Evolutionary conservation across 208 protist genomes (phyloP), one percentile per base, ranked within the genome.

Genomic region (Wallacemonas rigidus): DNA sequence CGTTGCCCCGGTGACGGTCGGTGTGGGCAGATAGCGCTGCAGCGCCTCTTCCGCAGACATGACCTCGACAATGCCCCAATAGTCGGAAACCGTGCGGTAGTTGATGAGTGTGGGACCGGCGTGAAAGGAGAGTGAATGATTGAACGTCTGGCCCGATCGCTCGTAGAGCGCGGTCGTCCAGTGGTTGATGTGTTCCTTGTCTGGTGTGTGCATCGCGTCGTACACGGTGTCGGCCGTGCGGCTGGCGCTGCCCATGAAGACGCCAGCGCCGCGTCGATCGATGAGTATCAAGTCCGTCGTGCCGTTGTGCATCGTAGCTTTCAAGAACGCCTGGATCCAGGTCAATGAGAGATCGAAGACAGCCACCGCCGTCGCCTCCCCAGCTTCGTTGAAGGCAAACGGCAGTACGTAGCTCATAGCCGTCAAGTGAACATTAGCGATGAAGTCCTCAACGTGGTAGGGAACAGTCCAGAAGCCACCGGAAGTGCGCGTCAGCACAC

Each of bases 51-150:
- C 63, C 8, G 57, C 84, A 3, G 80, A 80, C n/a, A 89, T 86
- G 5, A 85, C 68, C 72, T 89, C 81, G n/a, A 87, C 62, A 5
- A 89, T 74, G 17, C 81, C 84, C 78, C 81, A 86, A 67, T 84
- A 75, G 17, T 77, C 69, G 36, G 81, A 60, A 35, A 89, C 64
- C 1, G 78, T 53, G 58, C 80, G 79, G 68, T 89, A 87, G 68
- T 86, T 89, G 48, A 89, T 70, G 26, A 89, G 63, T 6, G 57
- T 67, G 35, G 70, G 53, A 1, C 61, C 72, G 14, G 57, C 36
- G 38, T 80, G 74, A 69, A 86, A 84, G 2, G 83, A 89, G 14
- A 83, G 39, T 39, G 74, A 71, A 12, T 14, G 51, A 39, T 72
- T 68, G 69, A 83, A 83, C 44, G 71, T 62, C 60, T 69, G 48